Percentiles rank a stretch among this genome's conserved stretches.
phyloP scores from a whole-genome alignment of 208 protist species.

The Leishmania guyanensis region DNA sequence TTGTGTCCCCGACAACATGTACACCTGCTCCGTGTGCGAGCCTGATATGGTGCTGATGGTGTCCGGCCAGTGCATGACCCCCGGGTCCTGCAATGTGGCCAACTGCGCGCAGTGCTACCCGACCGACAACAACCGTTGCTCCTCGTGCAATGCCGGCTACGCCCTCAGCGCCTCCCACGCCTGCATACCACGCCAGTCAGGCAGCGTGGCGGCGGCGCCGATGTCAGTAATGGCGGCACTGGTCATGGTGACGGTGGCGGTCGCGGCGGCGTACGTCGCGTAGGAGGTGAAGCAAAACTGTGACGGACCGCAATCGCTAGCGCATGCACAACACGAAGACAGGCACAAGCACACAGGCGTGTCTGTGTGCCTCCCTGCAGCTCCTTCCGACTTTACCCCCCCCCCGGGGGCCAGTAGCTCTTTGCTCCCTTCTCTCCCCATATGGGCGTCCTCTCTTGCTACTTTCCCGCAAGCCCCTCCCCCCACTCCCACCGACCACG shows the following conservation, averaged over 20 bases:
- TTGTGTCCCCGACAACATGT: not conserved
- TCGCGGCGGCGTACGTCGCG: not conserved
- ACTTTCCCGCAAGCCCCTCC: not conserved
- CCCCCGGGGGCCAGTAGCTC: not conserved
- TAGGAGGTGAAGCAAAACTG: not conserved
- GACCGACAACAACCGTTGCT: constrained; percentile 22
- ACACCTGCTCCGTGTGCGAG: constrained; percentile 5
- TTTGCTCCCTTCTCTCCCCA: not conserved
- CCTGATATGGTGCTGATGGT: constrained; percentile 1
- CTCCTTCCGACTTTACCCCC: not conserved
- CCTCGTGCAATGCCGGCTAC: constrained; percentile 17
- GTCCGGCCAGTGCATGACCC: constrained; percentile 10
- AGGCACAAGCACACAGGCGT: not conserved
- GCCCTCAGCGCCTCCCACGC: constrained; percentile 16
- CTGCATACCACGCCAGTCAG: constrained; percentile 7
- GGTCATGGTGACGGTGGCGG: not conserved
- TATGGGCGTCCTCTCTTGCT: not conserved
- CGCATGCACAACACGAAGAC: not conserved
- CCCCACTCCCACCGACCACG: not conserved
- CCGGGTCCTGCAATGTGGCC: constrained; percentile 11
- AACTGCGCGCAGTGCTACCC: constrained; percentile 22
- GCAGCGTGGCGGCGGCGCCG: not conserved
- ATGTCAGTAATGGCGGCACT: not conserved
- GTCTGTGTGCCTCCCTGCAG: not conserved
- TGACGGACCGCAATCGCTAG: not conserved